Percentiles rank a stretch among this genome's conserved stretches.
Evolutionary conservation across 805 yeast genomes (phyloP).

Genomic region (Nakazawaea pomicola): DNA sequence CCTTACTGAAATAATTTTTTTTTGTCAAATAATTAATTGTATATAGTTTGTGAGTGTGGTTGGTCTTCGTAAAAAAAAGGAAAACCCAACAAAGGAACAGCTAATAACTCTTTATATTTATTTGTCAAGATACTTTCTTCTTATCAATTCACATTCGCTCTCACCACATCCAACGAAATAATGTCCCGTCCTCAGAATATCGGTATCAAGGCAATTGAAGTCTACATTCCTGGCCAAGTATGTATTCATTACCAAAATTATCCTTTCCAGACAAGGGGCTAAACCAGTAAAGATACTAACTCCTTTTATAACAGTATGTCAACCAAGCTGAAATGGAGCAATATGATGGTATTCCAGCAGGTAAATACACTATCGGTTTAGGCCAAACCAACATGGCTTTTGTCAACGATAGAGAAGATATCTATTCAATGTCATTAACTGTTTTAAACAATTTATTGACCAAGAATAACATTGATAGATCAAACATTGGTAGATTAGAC

Average conservation of each 20-base stretch:
- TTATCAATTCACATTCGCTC: background rate
- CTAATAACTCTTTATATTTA: no score
- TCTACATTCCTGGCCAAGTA: conserved; percentile 79
- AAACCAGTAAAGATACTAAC: conserved; percentile 1
- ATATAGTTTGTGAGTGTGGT: no score
- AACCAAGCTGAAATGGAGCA: conserved; percentile 85
- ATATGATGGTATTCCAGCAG: conserved; percentile 81
- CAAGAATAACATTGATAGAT: conserved; percentile 78
- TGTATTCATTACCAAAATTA: conserved; percentile 17
- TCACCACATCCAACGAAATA: background rate
- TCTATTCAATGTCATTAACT: conserved; percentile 92
- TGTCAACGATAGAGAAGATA: conserved; percentile 96
- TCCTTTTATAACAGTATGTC: conserved; percentile 50
- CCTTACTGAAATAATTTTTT: no score
- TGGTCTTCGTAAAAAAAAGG: no score
- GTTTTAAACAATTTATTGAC: conserved; percentile 70
- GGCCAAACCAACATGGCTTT: conserved; percentile 99
- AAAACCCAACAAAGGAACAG: no score
- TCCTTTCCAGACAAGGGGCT: conserved; percentile 1
- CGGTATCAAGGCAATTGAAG: conserved; percentile 95
- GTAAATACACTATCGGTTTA: conserved; percentile 96
- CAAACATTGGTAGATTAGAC: conserved; percentile 86
- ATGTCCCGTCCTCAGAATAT: conserved; percentile 67
- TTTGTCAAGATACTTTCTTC: no score
- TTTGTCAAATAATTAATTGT: no score